These are phyloP conservation scores for Carex pumila DNA, from an alignment of 176 grass and related monocot species.

Conservation along the genomic window DNA sequence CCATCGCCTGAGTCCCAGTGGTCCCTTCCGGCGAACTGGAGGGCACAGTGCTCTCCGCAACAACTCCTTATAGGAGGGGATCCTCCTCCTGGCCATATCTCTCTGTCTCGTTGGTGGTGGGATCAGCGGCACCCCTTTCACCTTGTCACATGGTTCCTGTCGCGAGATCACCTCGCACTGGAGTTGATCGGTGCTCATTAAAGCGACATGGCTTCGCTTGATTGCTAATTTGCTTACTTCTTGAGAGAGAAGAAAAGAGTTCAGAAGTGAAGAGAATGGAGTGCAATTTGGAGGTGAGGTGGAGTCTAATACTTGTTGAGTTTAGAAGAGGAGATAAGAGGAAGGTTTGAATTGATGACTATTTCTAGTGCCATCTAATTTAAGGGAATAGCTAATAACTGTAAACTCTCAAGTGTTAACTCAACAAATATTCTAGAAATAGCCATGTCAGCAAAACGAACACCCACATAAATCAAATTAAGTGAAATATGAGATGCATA, in stretches of 20 bases:
- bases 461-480: too few relatives aligned
- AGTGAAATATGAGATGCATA: too few relatives aligned
- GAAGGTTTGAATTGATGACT: conserved; percentile 13
- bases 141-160: conserved; percentile 14
- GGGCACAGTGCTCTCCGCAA: conserved; percentile 55
- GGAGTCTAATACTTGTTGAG: not conserved
- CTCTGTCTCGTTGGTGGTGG: not conserved
- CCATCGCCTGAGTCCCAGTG: conserved; percentile 36
- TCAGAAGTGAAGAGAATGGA: not conserved
- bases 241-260: not conserved
- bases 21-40: conserved; percentile 14
- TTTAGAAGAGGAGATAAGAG: not conserved
- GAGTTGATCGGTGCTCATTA: conserved; percentile 4
- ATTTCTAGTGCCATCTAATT: conserved; percentile 7
- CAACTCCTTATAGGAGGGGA: conserved; percentile 43
- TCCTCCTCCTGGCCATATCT: not conserved
- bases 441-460: too few relatives aligned
- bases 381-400: not conserved
- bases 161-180: conserved; percentile 1
- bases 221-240: not conserved
- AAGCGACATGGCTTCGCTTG: not conserved
- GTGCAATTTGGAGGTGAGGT: not conserved
- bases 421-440: too few relatives aligned
- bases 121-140: not conserved
- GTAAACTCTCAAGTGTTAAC: not conserved